Percentiles rank a stretch among this genome's conserved stretches.
Evolutionary conservation across 1,139 yeast species (phyloP).

Genomic region (Debaryomyces subglobosus): DNA sequence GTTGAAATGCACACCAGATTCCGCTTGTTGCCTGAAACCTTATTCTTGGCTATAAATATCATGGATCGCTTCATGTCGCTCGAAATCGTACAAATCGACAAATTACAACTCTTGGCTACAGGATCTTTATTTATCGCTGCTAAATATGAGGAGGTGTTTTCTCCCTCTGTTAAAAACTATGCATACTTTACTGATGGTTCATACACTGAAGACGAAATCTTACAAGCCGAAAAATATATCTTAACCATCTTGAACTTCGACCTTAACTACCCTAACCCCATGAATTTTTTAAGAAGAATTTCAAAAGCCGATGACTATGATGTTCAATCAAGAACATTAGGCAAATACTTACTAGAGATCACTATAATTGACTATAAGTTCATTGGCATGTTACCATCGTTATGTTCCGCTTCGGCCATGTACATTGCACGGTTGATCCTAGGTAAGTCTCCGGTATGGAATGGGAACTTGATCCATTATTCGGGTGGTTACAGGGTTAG

Average conservation of each 20-base stretch:
- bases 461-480: constrained; percentile 82
- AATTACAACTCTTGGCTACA: constrained; percentile 87
- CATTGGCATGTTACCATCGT: constrained; percentile 77
- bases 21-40: constrained; percentile 85
- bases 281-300: constrained; percentile 89
- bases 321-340: constrained; percentile 88
- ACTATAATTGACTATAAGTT: constrained; percentile 80
- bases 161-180: constrained; percentile 86
- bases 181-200: constrained; percentile 88
- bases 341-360: constrained; percentile 84
- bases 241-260: constrained; percentile 77
- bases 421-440: constrained; percentile 80
- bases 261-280: constrained; percentile 88
- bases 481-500: constrained; percentile 86
- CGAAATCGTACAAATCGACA: constrained; percentile 79
- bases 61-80: constrained; percentile 89
- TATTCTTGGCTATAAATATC: constrained; percentile 83
- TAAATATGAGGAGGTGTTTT: constrained; percentile 91
- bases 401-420: constrained; percentile 92
- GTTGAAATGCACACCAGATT: constrained; percentile 90
- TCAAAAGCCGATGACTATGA: constrained; percentile 96
- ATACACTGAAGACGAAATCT: constrained; percentile 80
- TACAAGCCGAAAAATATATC: constrained; percentile 84
- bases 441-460: constrained; percentile 73
- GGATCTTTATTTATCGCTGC: constrained; percentile 92